Evolutionary conservation across 345 rosid species (phyloP).

Genomic region (Populus deltoides): DNA sequence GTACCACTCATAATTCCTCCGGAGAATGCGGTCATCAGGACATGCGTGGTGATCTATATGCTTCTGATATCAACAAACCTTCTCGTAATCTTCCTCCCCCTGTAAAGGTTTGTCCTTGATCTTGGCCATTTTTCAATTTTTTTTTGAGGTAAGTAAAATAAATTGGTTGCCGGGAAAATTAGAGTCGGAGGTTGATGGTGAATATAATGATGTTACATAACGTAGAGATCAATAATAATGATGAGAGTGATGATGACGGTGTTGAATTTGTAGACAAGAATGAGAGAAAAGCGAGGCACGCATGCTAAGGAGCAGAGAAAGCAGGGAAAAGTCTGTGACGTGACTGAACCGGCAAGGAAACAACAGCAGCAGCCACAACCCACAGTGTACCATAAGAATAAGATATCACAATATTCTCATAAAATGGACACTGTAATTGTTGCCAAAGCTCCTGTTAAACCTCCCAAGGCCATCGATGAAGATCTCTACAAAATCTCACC

Average conservation of each 20-base stretch:
- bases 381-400: background rate
- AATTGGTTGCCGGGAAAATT: too few relatives aligned
- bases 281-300: conserved; percentile 38
- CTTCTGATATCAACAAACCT: conserved; percentile 27
- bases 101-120: conserved; percentile 31
- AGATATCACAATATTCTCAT: background rate
- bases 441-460: conserved; percentile 11
- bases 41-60: conserved; percentile 26
- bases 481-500: conserved; percentile 93
- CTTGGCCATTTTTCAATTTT: background rate
- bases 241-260: background rate
- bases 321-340: conserved; percentile 65
- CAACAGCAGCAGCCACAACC: background rate
- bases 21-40: conserved; percentile 52
- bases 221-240: background rate
- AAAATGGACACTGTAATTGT: background rate
- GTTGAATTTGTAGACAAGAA: conserved; percentile 28
- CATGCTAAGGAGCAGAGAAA: conserved; percentile 49
- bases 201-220: background rate
- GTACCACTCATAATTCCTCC: conserved; percentile 42
- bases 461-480: conserved; percentile 73
- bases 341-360: conserved; percentile 41
- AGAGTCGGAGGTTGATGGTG: background rate
- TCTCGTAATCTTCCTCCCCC: conserved; percentile 27
- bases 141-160: too few relatives aligned